Evolutionary conservation across 768 basidiomycete genomes (phyloP).

Genomic region (Termitomyces sp.): DNA sequence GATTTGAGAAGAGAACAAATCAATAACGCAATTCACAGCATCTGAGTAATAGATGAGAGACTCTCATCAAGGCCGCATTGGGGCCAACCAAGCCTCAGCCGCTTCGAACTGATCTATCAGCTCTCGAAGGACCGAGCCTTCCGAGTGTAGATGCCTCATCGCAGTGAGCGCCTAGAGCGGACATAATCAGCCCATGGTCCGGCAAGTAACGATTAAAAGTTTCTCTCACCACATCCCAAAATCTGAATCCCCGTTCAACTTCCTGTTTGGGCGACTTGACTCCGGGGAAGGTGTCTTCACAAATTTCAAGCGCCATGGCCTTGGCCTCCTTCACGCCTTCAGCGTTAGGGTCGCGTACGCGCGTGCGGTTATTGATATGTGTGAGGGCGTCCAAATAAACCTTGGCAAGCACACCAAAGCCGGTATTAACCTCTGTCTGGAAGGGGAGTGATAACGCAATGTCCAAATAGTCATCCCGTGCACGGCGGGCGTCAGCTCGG

Average conservation of each 20-base stretch:
- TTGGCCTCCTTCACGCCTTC: conserved; percentile 83
- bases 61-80: conserved; percentile 73
- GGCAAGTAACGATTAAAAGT: conserved; percentile 5
- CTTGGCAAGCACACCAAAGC: conserved; percentile 96
- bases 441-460: conserved; percentile 91
- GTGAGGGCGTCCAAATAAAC: conserved; percentile 93
- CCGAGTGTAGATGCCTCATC: conserved; percentile 85
- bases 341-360: conserved; percentile 73
- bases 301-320: conserved; percentile 81
- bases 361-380: conserved; percentile 76
- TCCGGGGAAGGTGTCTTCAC: conserved; percentile 92
- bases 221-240: conserved; percentile 94
- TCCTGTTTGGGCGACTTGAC: conserved; percentile 85
- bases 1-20: conserved; percentile 12
- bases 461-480: conserved; percentile 89
- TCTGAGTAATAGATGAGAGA: neutral
- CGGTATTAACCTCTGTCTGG: conserved; percentile 95
- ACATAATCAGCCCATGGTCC: conserved; percentile 5
- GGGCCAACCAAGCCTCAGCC: conserved; percentile 90
- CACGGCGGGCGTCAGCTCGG: conserved; percentile 80
- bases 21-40: conserved; percentile 8
- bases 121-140: conserved; percentile 77
- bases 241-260: conserved; percentile 95
- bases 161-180: conserved; percentile 70
- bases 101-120: conserved; percentile 95